Conservation (phyloP, 2,329 filamentous ascomycete genomes). For the Epicoccum sorghinum region DNA sequence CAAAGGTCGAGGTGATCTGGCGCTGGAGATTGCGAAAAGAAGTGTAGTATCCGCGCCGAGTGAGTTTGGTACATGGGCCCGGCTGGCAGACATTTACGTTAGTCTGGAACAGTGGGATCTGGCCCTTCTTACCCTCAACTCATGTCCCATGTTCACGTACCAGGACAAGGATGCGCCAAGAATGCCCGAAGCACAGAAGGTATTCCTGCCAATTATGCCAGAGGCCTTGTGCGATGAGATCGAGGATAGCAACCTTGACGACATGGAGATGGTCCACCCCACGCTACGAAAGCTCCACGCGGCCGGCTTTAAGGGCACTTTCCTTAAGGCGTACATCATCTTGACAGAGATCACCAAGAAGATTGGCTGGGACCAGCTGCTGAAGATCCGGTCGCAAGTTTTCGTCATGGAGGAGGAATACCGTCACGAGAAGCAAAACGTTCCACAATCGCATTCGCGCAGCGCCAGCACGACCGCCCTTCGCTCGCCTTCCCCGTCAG, state of each 20-base stretch:
- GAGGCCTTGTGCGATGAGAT: conserved; percentile 96
- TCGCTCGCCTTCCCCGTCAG: conserved; percentile 62
- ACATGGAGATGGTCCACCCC: conserved; percentile 84
- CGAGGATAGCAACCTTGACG: conserved; percentile 82
- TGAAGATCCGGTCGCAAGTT: conserved; percentile 93
- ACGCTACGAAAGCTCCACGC: conserved; percentile 86
- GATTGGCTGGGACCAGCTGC: conserved; percentile 95
- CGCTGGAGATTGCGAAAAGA: conserved; percentile 89
- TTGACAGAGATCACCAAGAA: conserved; percentile 94
- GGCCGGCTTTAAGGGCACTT: conserved; percentile 90
- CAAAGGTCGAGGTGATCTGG: conserved; percentile 86
- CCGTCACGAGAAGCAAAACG: conserved; percentile 72
- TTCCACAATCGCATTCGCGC: conserved; percentile 55
- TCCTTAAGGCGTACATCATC: conserved; percentile 91
- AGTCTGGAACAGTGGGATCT: conserved; percentile 96
- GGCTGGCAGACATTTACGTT: conserved; percentile 91
- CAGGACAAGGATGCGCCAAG: conserved; percentile 96
- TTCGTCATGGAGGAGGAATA: conserved; percentile 99
- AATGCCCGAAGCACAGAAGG: conserved; percentile 90
- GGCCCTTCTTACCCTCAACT: conserved; percentile 92
- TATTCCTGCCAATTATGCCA: conserved; percentile 82
- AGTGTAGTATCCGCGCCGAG: conserved; percentile 94
- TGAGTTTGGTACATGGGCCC: conserved; percentile 96
- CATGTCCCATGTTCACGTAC: conserved; percentile 99
- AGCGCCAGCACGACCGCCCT: conserved; percentile 82